Conservation (phyloP, 192 early-diverging fungal species). For the Allomyces javanicus region DNA sequence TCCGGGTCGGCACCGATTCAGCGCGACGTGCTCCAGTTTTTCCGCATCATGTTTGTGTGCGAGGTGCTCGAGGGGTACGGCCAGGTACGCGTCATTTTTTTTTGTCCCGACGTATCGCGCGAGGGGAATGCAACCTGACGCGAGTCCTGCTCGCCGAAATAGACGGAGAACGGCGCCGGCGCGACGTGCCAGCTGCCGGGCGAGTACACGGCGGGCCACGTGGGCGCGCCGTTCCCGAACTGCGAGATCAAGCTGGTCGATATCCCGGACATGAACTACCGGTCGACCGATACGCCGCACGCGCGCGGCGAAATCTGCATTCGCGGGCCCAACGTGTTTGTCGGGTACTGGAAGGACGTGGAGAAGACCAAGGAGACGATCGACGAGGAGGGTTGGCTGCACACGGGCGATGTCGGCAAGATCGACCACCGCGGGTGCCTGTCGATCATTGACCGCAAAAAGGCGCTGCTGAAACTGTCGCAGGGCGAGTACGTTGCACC, state of each 20-base stretch:
- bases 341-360: slow-evolving; percentile 57
- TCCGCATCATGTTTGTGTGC: slow-evolving; percentile 43
- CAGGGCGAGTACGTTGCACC: slow-evolving; percentile 66
- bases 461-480: slow-evolving; percentile 67
- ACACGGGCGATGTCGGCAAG: slow-evolving; percentile 66
- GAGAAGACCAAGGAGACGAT: slow-evolving; percentile 54
- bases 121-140: not conserved
- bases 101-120: not conserved
- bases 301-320: slow-evolving; percentile 81
- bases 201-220: slow-evolving; percentile 53
- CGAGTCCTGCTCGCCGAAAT: too few relatives aligned
- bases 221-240: slow-evolving; percentile 47
- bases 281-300: slow-evolving; percentile 48
- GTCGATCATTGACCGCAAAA: slow-evolving; percentile 62
- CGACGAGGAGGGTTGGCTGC: slow-evolving; percentile 69
- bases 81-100: slow-evolving; percentile 10
- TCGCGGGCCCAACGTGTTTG: slow-evolving; percentile 52
- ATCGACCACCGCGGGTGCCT: slow-evolving; percentile 45
- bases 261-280: slow-evolving; percentile 74
- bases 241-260: slow-evolving; percentile 73
- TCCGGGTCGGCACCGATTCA: slow-evolving; percentile 52
- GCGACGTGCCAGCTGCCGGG: slow-evolving; percentile 24
- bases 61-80: slow-evolving; percentile 56
- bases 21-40: slow-evolving; percentile 40
- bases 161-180: slow-evolving; percentile 17